Conservation (phyloP, 2,329 filamentous ascomycete species). For the Aureobasidium sp. region DNA sequence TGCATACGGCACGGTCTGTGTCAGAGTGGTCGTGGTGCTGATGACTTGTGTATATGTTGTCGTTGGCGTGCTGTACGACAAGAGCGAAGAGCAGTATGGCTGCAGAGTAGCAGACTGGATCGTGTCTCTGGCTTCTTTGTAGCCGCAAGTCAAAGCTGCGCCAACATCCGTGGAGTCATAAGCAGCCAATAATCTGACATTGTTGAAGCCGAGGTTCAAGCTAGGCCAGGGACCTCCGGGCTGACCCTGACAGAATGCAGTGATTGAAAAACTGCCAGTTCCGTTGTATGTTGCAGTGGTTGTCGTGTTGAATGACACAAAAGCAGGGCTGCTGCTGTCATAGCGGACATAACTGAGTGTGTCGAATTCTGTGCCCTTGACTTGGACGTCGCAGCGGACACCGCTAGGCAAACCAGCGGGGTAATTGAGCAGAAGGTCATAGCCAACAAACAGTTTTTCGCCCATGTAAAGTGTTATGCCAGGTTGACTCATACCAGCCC, state of each 20-base stretch:
- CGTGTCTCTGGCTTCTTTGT: not conserved
- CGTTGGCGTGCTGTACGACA: constrained; percentile 8
- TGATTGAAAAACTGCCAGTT: constrained; percentile 9
- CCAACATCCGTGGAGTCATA: constrained; percentile 4
- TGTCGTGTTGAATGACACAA: constrained; percentile 6
- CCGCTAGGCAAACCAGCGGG: constrained; percentile 2
- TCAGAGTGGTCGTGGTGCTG: constrained; percentile 4
- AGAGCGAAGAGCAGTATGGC: constrained; percentile 9
- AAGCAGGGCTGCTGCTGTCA: constrained; percentile 4
- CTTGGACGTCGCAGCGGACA: constrained; percentile 11
- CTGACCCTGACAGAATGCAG: constrained; percentile 10
- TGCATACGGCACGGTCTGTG: not conserved
- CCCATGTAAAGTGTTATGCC: constrained; percentile 9
- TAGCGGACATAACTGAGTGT: constrained; percentile 14
- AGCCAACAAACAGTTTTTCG: not conserved
- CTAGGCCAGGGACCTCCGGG: constrained; percentile 6
- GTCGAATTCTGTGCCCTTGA: constrained; percentile 4
- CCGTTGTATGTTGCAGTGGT: constrained; percentile 7
- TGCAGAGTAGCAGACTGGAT: constrained; percentile 3
- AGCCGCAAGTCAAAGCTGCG: not conserved
- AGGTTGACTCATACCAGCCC: constrained; percentile 1
- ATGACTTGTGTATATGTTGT: not conserved
- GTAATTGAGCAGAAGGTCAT: constrained; percentile 10
- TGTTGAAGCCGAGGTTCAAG: constrained; percentile 10
- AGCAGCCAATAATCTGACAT: constrained; percentile 1